A percentile compares a stretch with the other conserved stretches of the same genome.
phyloP scores from a whole-genome alignment of 805 yeast species.

The Cyberlindnera nakhonratchasimensis region DNA sequence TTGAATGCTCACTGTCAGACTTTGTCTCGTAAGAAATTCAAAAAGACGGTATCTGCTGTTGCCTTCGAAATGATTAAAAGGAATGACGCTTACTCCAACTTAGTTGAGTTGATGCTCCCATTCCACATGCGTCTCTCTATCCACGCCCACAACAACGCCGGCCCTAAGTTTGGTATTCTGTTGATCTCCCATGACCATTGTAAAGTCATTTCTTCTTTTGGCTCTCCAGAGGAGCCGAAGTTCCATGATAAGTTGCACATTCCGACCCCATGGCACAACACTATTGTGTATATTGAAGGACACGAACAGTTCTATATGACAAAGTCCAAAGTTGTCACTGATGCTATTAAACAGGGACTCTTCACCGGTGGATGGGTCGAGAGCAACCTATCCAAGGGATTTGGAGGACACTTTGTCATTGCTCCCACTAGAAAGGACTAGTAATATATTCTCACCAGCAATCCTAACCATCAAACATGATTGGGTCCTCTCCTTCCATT shows the following conservation, averaged over 20 bases:
- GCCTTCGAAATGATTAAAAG: conserved; percentile 65
- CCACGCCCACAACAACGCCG: conserved; percentile 56
- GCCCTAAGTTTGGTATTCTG: conserved; percentile 58
- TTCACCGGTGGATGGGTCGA: conserved; percentile 36
- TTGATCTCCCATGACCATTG: conserved; percentile 44
- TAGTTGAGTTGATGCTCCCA: conserved; percentile 57
- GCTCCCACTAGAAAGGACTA: not conserved
- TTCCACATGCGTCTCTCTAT: conserved; percentile 57
- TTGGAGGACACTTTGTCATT: conserved; percentile 31
- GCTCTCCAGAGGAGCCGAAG: conserved; percentile 37
- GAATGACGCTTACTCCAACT: conserved; percentile 62
- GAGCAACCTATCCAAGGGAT: conserved; percentile 30
- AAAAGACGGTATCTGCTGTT: conserved; percentile 47
- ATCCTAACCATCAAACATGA: no score
- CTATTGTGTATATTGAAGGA: conserved; percentile 43
- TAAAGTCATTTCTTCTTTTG: conserved; percentile 43
- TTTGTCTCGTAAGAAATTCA: conserved; percentile 41
- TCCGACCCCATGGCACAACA: conserved; percentile 67
- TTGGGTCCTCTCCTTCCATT: no score
- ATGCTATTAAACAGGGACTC: conserved; percentile 34
- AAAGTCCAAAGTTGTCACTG: conserved; percentile 34
- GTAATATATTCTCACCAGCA: no score
- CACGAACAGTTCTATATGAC: conserved; percentile 33
- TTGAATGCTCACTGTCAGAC: conserved; percentile 37
- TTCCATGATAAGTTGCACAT: conserved; percentile 55